Conservation (phyloP, 768 basidiomycete genomes). For the Trametopsis cervina region DNA sequence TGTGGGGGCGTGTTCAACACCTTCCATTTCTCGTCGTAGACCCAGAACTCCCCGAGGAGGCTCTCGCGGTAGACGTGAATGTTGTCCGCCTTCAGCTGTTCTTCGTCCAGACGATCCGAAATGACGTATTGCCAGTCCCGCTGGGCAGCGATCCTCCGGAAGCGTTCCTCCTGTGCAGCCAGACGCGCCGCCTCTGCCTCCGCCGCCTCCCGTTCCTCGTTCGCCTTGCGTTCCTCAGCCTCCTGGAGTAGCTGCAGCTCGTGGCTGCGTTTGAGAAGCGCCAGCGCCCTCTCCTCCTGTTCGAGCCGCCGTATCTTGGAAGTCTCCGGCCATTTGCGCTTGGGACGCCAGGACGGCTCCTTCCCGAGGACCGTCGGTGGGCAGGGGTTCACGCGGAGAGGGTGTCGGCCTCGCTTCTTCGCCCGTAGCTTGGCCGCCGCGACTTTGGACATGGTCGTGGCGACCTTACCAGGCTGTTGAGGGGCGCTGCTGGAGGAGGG, state of each 20-base stretch:
- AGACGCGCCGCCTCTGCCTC: background rate
- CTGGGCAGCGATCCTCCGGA: background rate
- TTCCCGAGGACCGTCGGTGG: background rate
- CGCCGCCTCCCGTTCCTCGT: background rate
- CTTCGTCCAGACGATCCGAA: background rate
- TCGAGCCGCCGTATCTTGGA: too few relatives aligned
- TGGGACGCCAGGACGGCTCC: background rate
- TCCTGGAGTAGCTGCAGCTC: too few relatives aligned
- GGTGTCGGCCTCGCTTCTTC: too few relatives aligned
- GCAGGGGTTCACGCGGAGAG: background rate
- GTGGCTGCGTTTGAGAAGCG: background rate
- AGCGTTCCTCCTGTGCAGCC: background rate
- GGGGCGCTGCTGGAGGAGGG: too few relatives aligned
- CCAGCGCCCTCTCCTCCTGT: background rate
- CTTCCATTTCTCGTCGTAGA: background rate
- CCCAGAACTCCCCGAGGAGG: background rate
- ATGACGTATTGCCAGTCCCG: background rate
- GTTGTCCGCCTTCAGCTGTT: background rate
- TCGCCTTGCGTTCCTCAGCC: background rate
- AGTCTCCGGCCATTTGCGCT: background rate
- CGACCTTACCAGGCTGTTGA: background rate
- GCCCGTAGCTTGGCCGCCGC: background rate
- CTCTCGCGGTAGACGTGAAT: background rate
- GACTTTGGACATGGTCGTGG: background rate
- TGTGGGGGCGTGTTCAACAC: background rate